phyloP scores from a whole-genome alignment of 1,284 basidiomycete genomes.

The Grifola frondosa region DNA sequence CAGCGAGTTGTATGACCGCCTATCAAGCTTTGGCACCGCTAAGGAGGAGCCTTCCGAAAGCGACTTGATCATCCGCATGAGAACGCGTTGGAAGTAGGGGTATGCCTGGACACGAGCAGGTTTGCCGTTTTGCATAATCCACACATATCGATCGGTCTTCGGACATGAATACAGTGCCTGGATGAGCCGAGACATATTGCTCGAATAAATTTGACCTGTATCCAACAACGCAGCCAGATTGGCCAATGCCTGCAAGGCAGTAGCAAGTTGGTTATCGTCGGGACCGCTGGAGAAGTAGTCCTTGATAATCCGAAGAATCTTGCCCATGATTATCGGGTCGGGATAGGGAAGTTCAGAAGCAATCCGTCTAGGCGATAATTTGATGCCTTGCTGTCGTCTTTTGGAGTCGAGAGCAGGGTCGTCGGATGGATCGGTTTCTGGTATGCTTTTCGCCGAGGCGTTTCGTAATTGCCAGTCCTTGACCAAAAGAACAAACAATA shows the following conservation, averaged over 20 bases:
- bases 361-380: not conserved
- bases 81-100: constrained; percentile 56
- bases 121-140: constrained; percentile 37
- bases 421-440: not conserved
- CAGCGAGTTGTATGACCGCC: constrained; percentile 58
- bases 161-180: constrained; percentile 51
- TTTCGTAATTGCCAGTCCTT: constrained; percentile 56
- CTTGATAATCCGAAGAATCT: constrained; percentile 19
- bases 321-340: constrained; percentile 9
- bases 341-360: constrained; percentile 21
- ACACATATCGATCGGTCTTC: constrained; percentile 42
- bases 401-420: constrained; percentile 4
- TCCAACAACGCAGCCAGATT: constrained; percentile 55
- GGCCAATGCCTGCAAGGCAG: constrained; percentile 55
- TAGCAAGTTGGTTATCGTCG: constrained; percentile 23
- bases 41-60: constrained; percentile 10
- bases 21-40: constrained; percentile 36
- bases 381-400: not conserved
- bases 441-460: constrained; percentile 4
- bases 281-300: constrained; percentile 6
- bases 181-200: constrained; percentile 45
- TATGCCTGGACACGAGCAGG: constrained; percentile 44
- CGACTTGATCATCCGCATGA: constrained; percentile 44
- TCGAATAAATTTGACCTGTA: constrained; percentile 44
- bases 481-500: constrained; percentile 64